A percentile compares a stretch with the other conserved stretches of the same genome.
Evolutionary conservation across 257 asterid genomes (phyloP).

Genomic region (Paraleonurus japonicus): DNA sequence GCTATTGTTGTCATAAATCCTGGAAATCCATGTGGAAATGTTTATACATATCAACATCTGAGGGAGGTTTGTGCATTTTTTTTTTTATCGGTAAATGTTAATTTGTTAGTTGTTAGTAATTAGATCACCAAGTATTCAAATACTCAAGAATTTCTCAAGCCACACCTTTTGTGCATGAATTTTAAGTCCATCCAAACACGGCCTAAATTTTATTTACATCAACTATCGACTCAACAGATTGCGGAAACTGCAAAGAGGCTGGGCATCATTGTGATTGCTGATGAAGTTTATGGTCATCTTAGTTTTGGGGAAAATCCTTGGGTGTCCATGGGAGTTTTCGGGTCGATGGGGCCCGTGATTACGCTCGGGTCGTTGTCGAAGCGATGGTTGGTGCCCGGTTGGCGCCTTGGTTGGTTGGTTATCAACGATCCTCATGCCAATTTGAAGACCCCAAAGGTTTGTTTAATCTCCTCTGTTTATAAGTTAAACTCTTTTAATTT

Average conservation of each 20-base stretch:
- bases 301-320: slow-evolving; percentile 72
- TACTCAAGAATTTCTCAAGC: too few relatives aligned
- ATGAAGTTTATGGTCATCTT: slow-evolving; percentile 93
- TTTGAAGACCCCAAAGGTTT: slow-evolving; percentile 65
- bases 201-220: background rate
- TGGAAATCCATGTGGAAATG: slow-evolving; percentile 94
- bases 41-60: slow-evolving; percentile 58
- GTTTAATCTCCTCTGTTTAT: background rate
- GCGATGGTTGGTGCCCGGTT: slow-evolving; percentile 94
- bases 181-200: background rate
- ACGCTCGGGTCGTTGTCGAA: slow-evolving; percentile 87
- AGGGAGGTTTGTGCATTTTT: slow-evolving; percentile 43
- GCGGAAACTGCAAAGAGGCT: slow-evolving; percentile 76
- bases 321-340: slow-evolving; percentile 85
- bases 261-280: slow-evolving; percentile 60
- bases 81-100: too few relatives aligned
- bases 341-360: slow-evolving; percentile 60
- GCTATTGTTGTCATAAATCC: slow-evolving; percentile 82
- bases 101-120: too few relatives aligned
- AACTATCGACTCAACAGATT: slow-evolving; percentile 41
- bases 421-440: slow-evolving; percentile 57
- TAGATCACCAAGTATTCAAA: too few relatives aligned
- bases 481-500: too few relatives aligned
- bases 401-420: slow-evolving; percentile 96
- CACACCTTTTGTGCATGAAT: too few relatives aligned